Base-by-base conservation (phyloP, 441 rosid genomes). In the Gossypium davidsonii region DNA sequence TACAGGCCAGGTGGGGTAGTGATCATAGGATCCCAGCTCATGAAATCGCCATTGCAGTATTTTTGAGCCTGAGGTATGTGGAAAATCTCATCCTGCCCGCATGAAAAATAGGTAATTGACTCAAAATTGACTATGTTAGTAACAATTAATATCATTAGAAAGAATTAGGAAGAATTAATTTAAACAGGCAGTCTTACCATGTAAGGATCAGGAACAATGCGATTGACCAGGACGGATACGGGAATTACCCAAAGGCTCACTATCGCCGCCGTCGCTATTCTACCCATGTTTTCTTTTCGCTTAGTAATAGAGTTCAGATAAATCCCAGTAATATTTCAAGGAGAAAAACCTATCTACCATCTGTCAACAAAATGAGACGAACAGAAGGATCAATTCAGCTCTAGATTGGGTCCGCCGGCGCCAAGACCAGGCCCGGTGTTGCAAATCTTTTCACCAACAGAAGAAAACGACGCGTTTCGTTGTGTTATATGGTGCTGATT, bases 1-100 rank as follows among this genome's bases (percentile, higher is more conserved):
- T 86, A 92, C 98, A 94, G 71, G 82, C 97, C 99, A 85, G 98
- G 98, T 34, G 98, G 98, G 37, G 98, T 92, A 58, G 99, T 94
- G 77, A 92, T 92, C 99, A 90, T 94, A 73, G 99, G 99, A 80
- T 94, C 94, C 98, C 99, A 92, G 72, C 90, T 92, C 76, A 74
- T 84, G 72, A 94, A 88, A 80, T 91, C 75, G 6, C 93, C 94
- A 60, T 80, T 83, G 82, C 98, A 92, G 79, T 91, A 94, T 67
- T 84, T 83, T 75, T 90, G 94, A 83, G 89, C 93, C 63, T 92
- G 99, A 74, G 99, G 97, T 37, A 90, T 83, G 59, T 94, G 99
- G 73, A 94, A 92, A 62, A 94, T 92, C 83, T 92, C 99, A 79
- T 92, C 99, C 98, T 94, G 88, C 79, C 83, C 42, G 39, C 25